These are phyloP conservation scores for Heracleum sosnowskyi DNA, from an alignment of 129 eudicot species.

Conservation along the genomic window DNA sequence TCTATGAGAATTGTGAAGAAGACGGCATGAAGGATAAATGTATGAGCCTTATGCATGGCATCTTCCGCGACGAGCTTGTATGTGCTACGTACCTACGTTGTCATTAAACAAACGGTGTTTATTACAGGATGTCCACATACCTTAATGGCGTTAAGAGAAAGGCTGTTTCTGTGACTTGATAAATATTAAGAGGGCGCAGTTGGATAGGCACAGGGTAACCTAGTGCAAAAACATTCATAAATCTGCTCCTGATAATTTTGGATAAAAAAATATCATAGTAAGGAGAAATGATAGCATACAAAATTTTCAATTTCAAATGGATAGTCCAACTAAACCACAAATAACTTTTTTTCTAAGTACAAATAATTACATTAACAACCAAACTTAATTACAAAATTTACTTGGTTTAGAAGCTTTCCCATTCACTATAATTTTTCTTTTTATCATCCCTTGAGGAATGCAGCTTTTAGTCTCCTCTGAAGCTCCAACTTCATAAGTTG, in stretches of 20 bases:
- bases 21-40: too few species aligned
- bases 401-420: constrained; percentile 3
- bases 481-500: constrained; percentile 75
- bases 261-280: neutral
- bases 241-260: neutral
- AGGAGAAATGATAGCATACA: neutral
- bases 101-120: too few species aligned
- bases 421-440: neutral
- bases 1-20: too few species aligned
- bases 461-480: constrained; percentile 56
- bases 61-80: too few species aligned
- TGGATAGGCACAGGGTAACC: neutral
- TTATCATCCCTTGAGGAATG: constrained; percentile 11
- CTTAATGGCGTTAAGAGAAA: neutral
- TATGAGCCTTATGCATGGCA: too few species aligned
- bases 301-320: neutral
- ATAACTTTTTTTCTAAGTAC: neutral
- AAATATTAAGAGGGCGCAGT: neutral
- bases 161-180: neutral
- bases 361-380: neutral
- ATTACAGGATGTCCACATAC: too few species aligned
- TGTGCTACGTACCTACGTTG: too few species aligned
- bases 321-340: neutral
- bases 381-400: neutral
- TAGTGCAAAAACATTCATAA: neutral